Evolutionary conservation across 192 early-diverging fungal genomes (phyloP).

Genomic region (Coemansia sp.): DNA sequence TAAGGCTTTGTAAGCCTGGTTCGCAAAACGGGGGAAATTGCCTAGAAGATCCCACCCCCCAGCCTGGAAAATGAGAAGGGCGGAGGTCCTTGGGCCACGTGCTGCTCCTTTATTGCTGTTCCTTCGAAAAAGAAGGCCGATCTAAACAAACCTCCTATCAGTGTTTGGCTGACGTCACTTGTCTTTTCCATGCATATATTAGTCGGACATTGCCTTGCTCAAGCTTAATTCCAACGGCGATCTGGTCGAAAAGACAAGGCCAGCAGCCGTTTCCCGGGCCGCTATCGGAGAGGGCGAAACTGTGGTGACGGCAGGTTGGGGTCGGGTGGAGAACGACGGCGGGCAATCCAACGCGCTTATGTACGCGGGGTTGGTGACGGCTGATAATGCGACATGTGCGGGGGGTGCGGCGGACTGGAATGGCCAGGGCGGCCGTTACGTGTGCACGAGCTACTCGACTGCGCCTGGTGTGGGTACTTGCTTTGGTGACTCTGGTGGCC

Average conservation of each 20-base stretch:
- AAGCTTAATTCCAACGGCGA: constrained; percentile 26
- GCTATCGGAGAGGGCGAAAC: constrained; percentile 18
- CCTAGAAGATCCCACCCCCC: background rate
- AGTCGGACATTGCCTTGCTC: constrained; percentile 47
- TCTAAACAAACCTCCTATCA: too few species aligned
- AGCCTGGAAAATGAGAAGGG: too few species aligned
- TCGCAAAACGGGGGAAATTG: background rate
- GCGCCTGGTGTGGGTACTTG: constrained; percentile 42
- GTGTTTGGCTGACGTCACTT: too few species aligned
- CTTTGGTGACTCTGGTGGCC: constrained; percentile 49
- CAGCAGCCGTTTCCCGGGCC: constrained; percentile 13
- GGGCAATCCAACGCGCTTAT: constrained; percentile 26
- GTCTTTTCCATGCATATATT: too few species aligned
- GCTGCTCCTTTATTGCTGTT: too few species aligned
- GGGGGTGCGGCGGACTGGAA: constrained; percentile 23
- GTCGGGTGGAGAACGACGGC: constrained; percentile 29
- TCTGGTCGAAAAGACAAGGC: constrained; percentile 20
- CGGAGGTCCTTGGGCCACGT: too few species aligned
- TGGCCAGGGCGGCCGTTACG: constrained; percentile 34
- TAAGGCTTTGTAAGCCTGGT: background rate
- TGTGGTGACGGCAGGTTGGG: constrained; percentile 41
- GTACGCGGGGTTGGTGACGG: constrained; percentile 27
- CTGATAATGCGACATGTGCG: constrained; percentile 21
- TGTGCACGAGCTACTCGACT: constrained; percentile 43
- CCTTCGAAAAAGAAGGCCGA: too few species aligned